Conservation (phyloP, 106 monocot genomes). For the Dendrobium nobile region DNA sequence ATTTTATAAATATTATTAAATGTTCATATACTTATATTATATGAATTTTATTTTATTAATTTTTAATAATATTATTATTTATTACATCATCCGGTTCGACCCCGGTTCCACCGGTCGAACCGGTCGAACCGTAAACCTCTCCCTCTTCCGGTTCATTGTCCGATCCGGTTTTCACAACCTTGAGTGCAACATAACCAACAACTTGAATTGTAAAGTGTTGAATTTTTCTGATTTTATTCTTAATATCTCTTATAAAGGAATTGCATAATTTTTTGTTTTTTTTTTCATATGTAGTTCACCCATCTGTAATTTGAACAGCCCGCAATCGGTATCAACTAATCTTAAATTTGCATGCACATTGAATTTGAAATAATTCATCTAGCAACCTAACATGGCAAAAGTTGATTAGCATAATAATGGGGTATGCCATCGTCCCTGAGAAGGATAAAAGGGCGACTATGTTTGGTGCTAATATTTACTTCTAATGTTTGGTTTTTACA, state of each 20-base stretch:
- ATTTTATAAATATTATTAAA: too few species aligned
- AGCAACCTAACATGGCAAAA: not conserved
- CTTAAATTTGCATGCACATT: not conserved
- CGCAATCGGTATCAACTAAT: not conserved
- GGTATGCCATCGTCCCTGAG: not conserved
- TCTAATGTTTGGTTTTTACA: not conserved
- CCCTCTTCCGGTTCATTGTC: too few species aligned
- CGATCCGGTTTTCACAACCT: too few species aligned
- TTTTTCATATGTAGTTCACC: not conserved
- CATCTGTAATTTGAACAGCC: not conserved
- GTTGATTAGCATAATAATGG: not conserved
- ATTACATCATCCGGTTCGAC: too few species aligned
- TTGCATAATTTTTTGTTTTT: not conserved
- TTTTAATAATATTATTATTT: too few species aligned
- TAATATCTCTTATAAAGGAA: not conserved
- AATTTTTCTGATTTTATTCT: not conserved
- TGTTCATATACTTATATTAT: too few species aligned
- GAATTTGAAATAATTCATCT: slow-evolving; percentile 1
- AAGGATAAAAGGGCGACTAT: too few species aligned
- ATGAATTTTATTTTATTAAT: too few species aligned
- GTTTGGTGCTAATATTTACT: not conserved
- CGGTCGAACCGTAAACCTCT: too few species aligned
- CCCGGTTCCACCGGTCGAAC: too few species aligned
- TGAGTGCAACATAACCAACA: not conserved
- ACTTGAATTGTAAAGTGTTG: not conserved